A percentile compares a stretch with the other conserved stretches of the same genome.
These are phyloP conservation scores for Lentinula lateritia DNA, from an alignment of 768 basidiomycete genomes.

Conservation along the genomic window DNA sequence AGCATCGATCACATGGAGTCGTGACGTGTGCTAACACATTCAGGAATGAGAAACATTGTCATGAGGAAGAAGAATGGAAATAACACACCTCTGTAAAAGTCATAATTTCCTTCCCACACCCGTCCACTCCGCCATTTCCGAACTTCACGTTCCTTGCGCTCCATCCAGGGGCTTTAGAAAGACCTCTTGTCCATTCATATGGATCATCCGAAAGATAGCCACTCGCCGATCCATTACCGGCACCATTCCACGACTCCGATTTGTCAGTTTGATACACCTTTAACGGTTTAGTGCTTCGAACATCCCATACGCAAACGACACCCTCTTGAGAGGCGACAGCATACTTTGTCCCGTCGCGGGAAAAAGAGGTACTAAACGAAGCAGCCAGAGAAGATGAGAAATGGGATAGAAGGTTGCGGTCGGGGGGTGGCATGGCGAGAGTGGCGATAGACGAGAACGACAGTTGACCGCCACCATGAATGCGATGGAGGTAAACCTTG, in stretches of 20 bases:
- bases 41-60: slow-evolving; percentile 2
- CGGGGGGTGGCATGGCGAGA: slow-evolving; percentile 60
- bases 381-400: slow-evolving; percentile 50
- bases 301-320: slow-evolving; percentile 77
- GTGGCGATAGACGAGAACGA: slow-evolving; percentile 62
- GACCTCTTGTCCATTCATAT: slow-evolving; percentile 61
- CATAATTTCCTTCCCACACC: slow-evolving; percentile 66
- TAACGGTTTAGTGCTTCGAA: slow-evolving; percentile 64
- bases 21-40: slow-evolving; percentile 62
- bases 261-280: slow-evolving; percentile 63
- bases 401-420: slow-evolving; percentile 30
- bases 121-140: slow-evolving; percentile 48
- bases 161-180: slow-evolving; percentile 67
- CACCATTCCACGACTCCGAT: slow-evolving; percentile 8
- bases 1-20: slow-evolving; percentile 83
- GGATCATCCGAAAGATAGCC: slow-evolving; percentile 54
- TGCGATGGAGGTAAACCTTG: slow-evolving; percentile 76
- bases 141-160: slow-evolving; percentile 87
- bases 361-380: slow-evolving; percentile 79
- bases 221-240: slow-evolving; percentile 6
- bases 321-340: slow-evolving; percentile 83
- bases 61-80: neutral
- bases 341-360: slow-evolving; percentile 69
- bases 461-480: slow-evolving; percentile 58
- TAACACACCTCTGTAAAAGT: slow-evolving; percentile 78